Percentiles rank a stretch among this genome's conserved stretches.
phyloP scores from a whole-genome alignment of 2,329 filamentous ascomycete species.

The Graphilbum sp. region DNA sequence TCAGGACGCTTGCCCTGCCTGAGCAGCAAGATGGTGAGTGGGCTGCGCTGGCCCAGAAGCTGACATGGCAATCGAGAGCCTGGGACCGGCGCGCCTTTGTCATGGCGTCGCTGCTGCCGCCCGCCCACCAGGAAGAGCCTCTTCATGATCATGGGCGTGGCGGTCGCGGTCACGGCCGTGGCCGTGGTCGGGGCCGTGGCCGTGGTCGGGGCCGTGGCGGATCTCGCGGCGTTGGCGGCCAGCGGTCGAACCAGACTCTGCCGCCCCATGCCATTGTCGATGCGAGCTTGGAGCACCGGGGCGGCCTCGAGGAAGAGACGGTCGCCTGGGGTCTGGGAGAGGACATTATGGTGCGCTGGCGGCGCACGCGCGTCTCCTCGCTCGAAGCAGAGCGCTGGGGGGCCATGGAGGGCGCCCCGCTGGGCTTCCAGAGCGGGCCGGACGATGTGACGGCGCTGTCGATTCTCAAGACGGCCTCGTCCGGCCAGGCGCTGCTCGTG shows the following conservation, averaged over 20 bases:
- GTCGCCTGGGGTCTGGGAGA: conserved; percentile 3
- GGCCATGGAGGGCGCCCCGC: not conserved
- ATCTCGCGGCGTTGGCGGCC: not conserved
- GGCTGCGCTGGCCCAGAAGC: conserved; percentile 21
- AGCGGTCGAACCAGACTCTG: not conserved
- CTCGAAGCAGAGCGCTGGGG: not conserved
- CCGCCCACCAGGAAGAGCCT: conserved; percentile 6
- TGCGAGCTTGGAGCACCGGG: conserved; percentile 24
- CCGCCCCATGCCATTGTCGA: conserved; percentile 16
- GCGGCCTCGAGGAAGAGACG: conserved; percentile 30
- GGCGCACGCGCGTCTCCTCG: not conserved
- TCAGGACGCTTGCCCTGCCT: conserved; percentile 22
- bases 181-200: conserved; percentile 14
- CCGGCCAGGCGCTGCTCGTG: not conserved
- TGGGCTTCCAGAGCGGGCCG: not conserved
- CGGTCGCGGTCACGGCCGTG: not conserved
- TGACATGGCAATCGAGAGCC: conserved; percentile 33
- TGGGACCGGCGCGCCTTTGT: conserved; percentile 31
- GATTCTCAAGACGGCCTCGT: not conserved
- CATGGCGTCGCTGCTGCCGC: conserved; percentile 18
- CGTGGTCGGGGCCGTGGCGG: conserved; percentile 23
- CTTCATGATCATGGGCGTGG: too few relatives aligned
- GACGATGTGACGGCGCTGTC: conserved; percentile 3
- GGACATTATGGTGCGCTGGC: conserved; percentile 1
- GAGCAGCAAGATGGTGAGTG: conserved; percentile 14